Percentiles rank a stretch among this genome's conserved stretches.
phyloP scores from a whole-genome alignment of 805 yeast genomes.

The Schwanniomyces pseudopolymorphus region DNA sequence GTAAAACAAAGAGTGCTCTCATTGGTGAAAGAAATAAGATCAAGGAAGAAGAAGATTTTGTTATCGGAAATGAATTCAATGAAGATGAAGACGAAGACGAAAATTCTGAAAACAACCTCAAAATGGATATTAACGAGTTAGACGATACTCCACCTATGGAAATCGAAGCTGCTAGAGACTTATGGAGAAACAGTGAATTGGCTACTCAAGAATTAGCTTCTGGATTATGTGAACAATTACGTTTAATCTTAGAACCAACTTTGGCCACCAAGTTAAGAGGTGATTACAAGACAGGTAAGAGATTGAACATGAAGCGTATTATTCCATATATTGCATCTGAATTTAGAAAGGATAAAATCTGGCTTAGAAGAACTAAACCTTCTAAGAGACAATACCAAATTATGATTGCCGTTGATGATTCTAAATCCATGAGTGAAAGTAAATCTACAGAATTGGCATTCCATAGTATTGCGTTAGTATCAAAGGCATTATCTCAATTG shows the following conservation, averaged over 20 bases:
- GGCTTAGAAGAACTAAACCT: constrained; percentile 97
- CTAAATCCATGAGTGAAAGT: constrained; percentile 96
- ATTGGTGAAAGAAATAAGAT: constrained; percentile 46
- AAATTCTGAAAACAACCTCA: constrained; percentile 2
- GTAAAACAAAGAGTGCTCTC: constrained; percentile 49
- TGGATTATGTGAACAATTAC: constrained; percentile 84
- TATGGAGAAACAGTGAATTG: constrained; percentile 82
- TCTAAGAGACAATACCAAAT: constrained; percentile 96
- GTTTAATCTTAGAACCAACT: constrained; percentile 93
- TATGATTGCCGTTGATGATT: constrained; percentile 96
- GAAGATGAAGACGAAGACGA: constrained; percentile 18
- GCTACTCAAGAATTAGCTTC: constrained; percentile 88
- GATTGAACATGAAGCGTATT: constrained; percentile 95
- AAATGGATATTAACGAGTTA: constrained; percentile 13
- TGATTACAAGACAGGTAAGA: constrained; percentile 95
- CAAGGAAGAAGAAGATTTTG: constrained; percentile 28
- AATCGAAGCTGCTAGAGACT: constrained; percentile 64
- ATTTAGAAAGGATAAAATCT: constrained; percentile 94
- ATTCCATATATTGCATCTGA: constrained; percentile 97
- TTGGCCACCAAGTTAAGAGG: constrained; percentile 93
- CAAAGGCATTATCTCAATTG: constrained; percentile 88
- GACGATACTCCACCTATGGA: constrained; percentile 44
- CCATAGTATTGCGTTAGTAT: constrained; percentile 89
- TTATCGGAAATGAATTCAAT: constrained; percentile 19
- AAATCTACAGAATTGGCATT: constrained; percentile 88